Conservation (phyloP, 148 eudicot genomes). For the Heliosperma pusillum region DNA sequence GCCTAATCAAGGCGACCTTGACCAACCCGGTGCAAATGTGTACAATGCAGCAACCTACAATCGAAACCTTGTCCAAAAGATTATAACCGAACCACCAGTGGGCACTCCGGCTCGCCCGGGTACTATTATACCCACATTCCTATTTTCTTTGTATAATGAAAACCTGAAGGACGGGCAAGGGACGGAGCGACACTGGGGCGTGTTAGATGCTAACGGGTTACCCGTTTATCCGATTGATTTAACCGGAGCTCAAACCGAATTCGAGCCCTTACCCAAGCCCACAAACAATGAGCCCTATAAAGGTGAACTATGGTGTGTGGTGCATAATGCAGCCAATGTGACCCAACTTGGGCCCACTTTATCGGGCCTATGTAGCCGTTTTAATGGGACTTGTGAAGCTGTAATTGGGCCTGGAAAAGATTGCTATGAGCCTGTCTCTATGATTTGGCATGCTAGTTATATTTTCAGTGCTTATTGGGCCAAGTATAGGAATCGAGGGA, state of each 20-base stretch:
- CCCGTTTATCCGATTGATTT: conserved; percentile 50
- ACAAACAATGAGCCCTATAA: conserved; percentile 33
- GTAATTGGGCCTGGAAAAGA: conserved; percentile 47
- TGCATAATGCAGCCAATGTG: conserved; percentile 22
- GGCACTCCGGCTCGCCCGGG: conserved; percentile 89
- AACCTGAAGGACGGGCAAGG: conserved; percentile 59
- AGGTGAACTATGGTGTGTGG: conserved; percentile 75
- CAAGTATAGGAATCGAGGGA: conserved; percentile 39
- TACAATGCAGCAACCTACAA: conserved; percentile 76
- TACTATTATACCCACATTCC: conserved; percentile 47
- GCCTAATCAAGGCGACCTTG: conserved; percentile 73
- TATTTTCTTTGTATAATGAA: conserved; percentile 70
- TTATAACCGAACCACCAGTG: conserved; percentile 39
- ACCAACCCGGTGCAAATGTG: conserved; percentile 60
- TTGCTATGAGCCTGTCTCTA: conserved; percentile 63
- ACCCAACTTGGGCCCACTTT: conserved; percentile 35
- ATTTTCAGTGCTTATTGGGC: conserved; percentile 83
- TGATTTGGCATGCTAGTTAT: conserved; percentile 57
- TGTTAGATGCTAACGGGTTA: conserved; percentile 40
- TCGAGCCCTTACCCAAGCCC: conserved; percentile 28
- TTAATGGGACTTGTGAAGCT: conserved; percentile 46
- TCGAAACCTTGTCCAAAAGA: conserved; percentile 47
- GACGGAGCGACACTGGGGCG: conserved; percentile 83
- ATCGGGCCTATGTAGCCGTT: conserved; percentile 30
- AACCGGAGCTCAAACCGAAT: conserved; percentile 26